Evolutionary conservation across 2,329 filamentous ascomycete genomes (phyloP), one percentile per base, ranked within the genome.

Genomic region (Aspergillus texensis): DNA sequence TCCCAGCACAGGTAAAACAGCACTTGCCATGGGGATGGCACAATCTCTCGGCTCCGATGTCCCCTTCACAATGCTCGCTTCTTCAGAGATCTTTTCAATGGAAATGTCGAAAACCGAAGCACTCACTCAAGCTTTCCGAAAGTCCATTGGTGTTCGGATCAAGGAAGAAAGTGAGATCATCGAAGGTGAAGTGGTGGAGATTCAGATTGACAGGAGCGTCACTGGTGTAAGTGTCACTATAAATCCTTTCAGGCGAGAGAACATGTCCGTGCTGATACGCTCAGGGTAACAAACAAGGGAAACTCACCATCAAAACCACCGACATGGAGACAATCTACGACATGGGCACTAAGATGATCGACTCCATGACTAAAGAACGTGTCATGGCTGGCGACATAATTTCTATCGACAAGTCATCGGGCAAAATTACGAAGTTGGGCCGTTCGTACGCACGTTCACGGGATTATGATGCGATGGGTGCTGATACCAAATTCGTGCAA

Each of bases 321-420:
- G 95, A 99, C 79, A 99, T 99, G 95, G 95, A 99, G 81, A 97
- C 95, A 14, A 92, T 99, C 69, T 99, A 98, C 82, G 95, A 99
- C 75, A 97, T 99, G 94, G 95, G 95, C 68, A 94, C 91, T 70
- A 98, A 98, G 82, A 98, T 99, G 95, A 99, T 99, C 70, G 95
- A 99, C 77, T 93, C 93, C 68, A 97, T 99, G 93, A 97, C 94
- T 70, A 98, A 98, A 81, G 95, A 99, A 83, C 94, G 96, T 73
- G 93, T 99, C 68, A 97, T 98, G 90, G 95, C 95, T 5, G 95
- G 95, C 72, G 95, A 99, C 77, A 95, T 99, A 70, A 96, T 99
- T 73, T 96, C 92, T 62, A 98, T 99, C 72, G 95, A 99, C 84
- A 99, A 99, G 83, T 94, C 94, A 0, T 97, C 93, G 2, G 95